Base-by-base conservation (phyloP, 2,329 filamentous ascomycete genomes). In the Xylariaceae sp. region DNA sequence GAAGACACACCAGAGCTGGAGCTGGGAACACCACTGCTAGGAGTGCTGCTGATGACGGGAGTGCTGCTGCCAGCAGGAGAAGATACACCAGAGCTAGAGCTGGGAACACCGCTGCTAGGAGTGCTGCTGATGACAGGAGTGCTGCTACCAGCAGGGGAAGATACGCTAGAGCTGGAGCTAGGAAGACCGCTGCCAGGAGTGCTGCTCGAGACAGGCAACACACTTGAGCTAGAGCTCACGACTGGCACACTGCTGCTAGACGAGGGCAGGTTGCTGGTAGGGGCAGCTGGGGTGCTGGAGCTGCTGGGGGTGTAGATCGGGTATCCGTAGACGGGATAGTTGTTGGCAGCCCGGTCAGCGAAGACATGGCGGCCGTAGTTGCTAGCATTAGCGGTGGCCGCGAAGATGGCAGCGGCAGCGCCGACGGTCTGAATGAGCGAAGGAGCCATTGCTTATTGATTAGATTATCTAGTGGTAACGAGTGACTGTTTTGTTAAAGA, bases 341-440 rank as follows among this genome's bases (percentile, higher is more conserved):
- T 56, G 37, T 58, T 58, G 12, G 48, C 16, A 21, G 37, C 28
- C 12, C 36, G 36, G 12, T 57, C 33, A 9, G 39, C 48, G 40
- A 46, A 37, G 9, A 34, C 34, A 17, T 57, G 33, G 12, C 24
- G 45, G 11, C 45, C 45, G 24, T 34, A 40, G 37, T 23, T 16
- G 45, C 28, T 26, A 39, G 58, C 61, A 26, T 54, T 57, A 41
- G 61, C 55, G n/a, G 58, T 55, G 36, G 54, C 58, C 24, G 58
- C 58, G 43, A 61, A 58, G 43, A 61, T 44, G 41, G 52, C 61
- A 19, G 61, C 73, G 58, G 72, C 75, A 51, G 74, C 69, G 67
- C 74, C 72, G 46, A 79, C 66, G 16, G 60, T 62, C 53, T 71
- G 70, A 62, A 74, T 37, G 58, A 80, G 59, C 36, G 78, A 78